Base-by-base conservation (phyloP, 129 eudicot genomes). In the Pittosporum tobira region DNA sequence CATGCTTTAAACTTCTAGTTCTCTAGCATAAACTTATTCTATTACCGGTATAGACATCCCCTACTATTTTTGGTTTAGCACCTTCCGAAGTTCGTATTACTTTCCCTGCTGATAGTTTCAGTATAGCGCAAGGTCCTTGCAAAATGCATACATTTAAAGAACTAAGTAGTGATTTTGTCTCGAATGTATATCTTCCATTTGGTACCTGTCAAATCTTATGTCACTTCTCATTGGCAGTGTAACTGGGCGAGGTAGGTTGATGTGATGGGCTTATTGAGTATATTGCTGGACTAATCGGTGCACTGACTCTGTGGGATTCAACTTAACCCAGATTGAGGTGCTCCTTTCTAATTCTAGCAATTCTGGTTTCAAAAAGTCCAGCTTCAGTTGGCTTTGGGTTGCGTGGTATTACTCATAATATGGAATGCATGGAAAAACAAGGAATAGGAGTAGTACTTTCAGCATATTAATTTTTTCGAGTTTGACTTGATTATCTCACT, bases 331-430 rank as follows among this genome's bases (percentile, higher is more conserved):
- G 29, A 53, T 53, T 25, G 37, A 53, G 59, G 59, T 53, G 59
- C 59, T 53, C 21, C 15, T 53, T 53, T 28, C 59, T 53, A 53
- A 53, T 16, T 22, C 59, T 53, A 53, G 59, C 59, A 27, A 28
- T 30, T 53, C 59, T 28, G 15, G 38, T 53, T 53, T 27, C 16
- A 10, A 26, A 28, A 40, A 24, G 59, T 27, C 59, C 29, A 40
- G 59, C 59, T 53, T 53, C 22, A 53, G 59, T 53, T 53, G 59
- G 21, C 19, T 53, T 53, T 11, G 8, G 59, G 59, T 53, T 53
- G 38, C 12, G 15, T 16, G 5, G 23, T 20, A 47, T 6, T n/a
- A 0, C 24, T 16, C 9, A 4, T 5, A 23, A 18, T 9, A 18
- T 47, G 51, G 51, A 24, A 47, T 1, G 13, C 51, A 47, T n/a